Evolutionary conservation across 257 asterid genomes (phyloP).

Genomic region (Solanum arcanum): DNA sequence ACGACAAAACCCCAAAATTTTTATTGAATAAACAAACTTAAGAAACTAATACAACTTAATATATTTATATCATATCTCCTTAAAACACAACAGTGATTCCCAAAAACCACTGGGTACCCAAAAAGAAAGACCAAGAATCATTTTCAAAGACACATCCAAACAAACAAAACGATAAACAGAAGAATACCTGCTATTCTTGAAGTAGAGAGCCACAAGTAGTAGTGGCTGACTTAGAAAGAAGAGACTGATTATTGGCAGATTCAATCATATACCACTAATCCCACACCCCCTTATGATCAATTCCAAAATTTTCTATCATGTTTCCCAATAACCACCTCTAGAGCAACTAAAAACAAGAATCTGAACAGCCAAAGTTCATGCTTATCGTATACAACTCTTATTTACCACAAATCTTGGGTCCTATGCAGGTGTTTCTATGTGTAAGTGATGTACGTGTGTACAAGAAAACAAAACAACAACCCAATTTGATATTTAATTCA

Average conservation of each 20-base stretch:
- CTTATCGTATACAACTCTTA: not conserved
- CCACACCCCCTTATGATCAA: not conserved
- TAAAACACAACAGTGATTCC: not conserved
- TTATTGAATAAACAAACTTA: not conserved
- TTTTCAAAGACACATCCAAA: not conserved
- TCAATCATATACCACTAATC: not conserved
- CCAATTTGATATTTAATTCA: not conserved
- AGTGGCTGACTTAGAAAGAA: constrained; percentile 37
- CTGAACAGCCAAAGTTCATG: not conserved
- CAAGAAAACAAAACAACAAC: not conserved
- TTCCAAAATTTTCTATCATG: not conserved
- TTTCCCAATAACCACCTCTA: not conserved
- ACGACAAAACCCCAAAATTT: not conserved
- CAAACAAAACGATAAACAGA: not conserved
- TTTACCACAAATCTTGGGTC: not conserved
- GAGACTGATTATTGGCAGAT: not conserved
- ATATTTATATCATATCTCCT: not conserved
- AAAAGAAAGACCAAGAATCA: not conserved
- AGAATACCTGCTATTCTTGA: constrained; percentile 44
- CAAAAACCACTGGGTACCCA: not conserved
- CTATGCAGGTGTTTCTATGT: not conserved
- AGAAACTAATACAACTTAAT: not conserved
- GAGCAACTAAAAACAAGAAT: not conserved
- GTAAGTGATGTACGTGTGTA: not conserved
- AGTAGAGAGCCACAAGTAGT: constrained; percentile 60